Percentiles rank a stretch among this genome's conserved stretches.
Evolutionary conservation across 1,284 basidiomycete genomes (phyloP).

Genomic region (Boletellus sp.): DNA sequence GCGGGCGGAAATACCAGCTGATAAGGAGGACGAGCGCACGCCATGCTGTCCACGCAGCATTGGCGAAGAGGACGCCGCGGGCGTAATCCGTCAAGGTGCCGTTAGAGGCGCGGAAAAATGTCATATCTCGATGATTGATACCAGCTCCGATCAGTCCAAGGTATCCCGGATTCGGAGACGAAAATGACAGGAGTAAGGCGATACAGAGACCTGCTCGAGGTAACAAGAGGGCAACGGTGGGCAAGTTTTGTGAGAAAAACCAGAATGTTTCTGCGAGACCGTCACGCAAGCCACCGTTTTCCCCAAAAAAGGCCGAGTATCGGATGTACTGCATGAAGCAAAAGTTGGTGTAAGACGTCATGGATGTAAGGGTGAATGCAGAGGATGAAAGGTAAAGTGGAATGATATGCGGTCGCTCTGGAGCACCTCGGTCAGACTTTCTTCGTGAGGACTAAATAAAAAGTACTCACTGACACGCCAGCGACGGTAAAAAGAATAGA

Average conservation of each 20-base stretch:
- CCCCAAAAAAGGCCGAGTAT: constrained; percentile 56
- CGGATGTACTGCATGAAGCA: constrained; percentile 79
- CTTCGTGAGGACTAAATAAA: constrained; percentile 2
- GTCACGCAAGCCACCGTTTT: constrained; percentile 53
- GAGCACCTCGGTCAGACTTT: constrained; percentile 1
- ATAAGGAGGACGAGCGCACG: constrained; percentile 58
- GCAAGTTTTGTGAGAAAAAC: constrained; percentile 75
- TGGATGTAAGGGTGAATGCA: constrained; percentile 65
- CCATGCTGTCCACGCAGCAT: constrained; percentile 74
- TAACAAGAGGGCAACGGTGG: constrained; percentile 72
- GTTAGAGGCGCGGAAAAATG: constrained; percentile 62
- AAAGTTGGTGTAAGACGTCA: constrained; percentile 78
- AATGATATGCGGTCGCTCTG: constrained; percentile 76
- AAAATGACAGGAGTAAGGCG: constrained; percentile 66
- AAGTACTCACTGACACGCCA: constrained; percentile 79
- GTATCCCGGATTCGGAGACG: constrained; percentile 44
- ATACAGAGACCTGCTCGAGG: constrained; percentile 74
- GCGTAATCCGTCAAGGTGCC: constrained; percentile 72
- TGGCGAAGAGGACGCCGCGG: constrained; percentile 68
- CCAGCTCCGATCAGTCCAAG: constrained; percentile 48
- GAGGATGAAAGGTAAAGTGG: constrained; percentile 80
- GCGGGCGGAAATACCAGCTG: constrained; percentile 48
- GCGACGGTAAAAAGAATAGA: constrained; percentile 74
- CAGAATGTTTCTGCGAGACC: constrained; percentile 76
- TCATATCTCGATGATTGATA: constrained; percentile 54